Evolutionary conservation across 1,284 basidiomycete species (phyloP), one percentile per base, ranked within the genome.

Genomic region (Apiotrichum siamense): DNA sequence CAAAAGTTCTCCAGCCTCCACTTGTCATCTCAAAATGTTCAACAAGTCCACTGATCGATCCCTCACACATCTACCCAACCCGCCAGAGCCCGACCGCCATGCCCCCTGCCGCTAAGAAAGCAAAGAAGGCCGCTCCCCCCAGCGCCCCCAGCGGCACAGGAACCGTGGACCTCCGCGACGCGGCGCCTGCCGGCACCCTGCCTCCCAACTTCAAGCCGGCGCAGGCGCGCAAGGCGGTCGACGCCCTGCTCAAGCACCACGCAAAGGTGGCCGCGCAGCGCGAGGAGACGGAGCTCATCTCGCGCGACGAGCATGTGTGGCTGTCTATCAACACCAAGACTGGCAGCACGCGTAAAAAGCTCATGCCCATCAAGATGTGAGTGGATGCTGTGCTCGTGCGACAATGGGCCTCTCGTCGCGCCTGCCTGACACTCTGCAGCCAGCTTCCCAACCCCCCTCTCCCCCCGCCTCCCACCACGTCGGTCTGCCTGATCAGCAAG

Each of bases 401-500:
- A 35, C 33, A n/a, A 35, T 35, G 33, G 18, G 13, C n/a, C 7
- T 15, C 29, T 31, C 29, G 29, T 31, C 29, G 9, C 15, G 29
- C 29, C 29, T 15, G 9, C 29, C 37, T 38, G 25, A 38, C 37
- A 31, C 13, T 13, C 44, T 12, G 7, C 58, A 91, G 88, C 57
- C 83, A 86, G 24, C 79, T 97, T 42, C 82, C 81, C 36, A 80
- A 94, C 72, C 85, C 93, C 2, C 65, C 73, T 20, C 66, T 75
- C n/a, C 70, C 77, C 88, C 55, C 82, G 87, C 66, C 90, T 87
- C 76, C 91, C 85, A 15, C 83, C 11, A 83, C 83, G 4, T 75
- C 84, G 15, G 80, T 97, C 44, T 97, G 93, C 70, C 79, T 98
- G 47, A 84, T 98, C 70, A 87, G 86, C 47, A 97, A 97, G 75